phyloP scores from a whole-genome alignment of 1,284 basidiomycete species.

The Ceratobasidium sp. region DNA sequence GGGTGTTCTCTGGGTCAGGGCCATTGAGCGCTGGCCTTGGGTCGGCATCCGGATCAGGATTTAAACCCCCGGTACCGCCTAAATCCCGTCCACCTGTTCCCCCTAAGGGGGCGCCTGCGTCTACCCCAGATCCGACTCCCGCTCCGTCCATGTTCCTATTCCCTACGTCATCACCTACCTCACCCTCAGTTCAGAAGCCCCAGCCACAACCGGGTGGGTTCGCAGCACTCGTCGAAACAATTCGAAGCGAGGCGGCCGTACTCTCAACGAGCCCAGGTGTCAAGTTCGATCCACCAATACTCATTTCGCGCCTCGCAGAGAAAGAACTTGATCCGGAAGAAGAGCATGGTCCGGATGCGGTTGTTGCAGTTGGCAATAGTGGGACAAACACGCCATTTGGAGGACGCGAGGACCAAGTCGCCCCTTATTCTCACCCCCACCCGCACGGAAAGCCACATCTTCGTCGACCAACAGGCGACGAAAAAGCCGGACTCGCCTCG shows the following conservation, averaged over 20 bases:
- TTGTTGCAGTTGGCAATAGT: constrained; percentile 48
- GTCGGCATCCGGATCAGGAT: not conserved
- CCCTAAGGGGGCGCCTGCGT: not conserved
- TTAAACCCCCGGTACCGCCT: constrained; percentile 4
- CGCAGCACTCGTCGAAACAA: constrained; percentile 34
- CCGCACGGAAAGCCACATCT: constrained; percentile 49
- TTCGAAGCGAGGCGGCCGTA: constrained; percentile 54
- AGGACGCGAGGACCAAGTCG: not conserved
- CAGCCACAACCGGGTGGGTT: constrained; percentile 28
- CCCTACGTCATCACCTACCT: constrained; percentile 17
- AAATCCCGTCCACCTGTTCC: constrained; percentile 19
- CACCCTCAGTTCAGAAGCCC: not conserved
- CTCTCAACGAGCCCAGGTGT: constrained; percentile 70
- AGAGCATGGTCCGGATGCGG: constrained; percentile 58
- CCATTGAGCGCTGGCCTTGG: constrained; percentile 9
- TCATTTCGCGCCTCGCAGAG: constrained; percentile 64
- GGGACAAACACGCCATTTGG: constrained; percentile 37
- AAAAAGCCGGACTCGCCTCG: constrained; percentile 65
- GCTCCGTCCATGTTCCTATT: constrained; percentile 7
- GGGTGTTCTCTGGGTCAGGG: constrained; percentile 5
- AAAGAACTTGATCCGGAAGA: constrained; percentile 51
- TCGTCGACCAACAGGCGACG: constrained; percentile 63
- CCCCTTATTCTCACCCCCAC: constrained; percentile 49
- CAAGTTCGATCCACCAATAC: constrained; percentile 61
- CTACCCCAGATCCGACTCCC: not conserved